Base-by-base conservation (phyloP, 805 yeast genomes). In the Wilhelminamyces savonicus region DNA sequence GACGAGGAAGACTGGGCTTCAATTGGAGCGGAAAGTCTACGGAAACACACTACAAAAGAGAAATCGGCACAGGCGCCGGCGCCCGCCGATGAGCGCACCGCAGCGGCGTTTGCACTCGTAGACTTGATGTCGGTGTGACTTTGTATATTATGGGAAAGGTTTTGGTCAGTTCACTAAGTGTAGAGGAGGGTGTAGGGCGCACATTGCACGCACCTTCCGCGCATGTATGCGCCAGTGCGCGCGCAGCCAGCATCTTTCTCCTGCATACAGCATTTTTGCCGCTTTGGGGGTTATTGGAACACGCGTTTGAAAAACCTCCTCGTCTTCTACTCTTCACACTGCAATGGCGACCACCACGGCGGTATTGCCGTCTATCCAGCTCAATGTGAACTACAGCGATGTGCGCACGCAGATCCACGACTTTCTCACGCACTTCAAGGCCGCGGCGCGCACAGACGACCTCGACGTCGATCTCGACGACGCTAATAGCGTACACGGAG, bases 1-100 rank as follows among this genome's bases (percentile, higher is more conserved):
- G 98, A 90, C 54, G 97, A 90, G 50, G 98, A 90, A 56, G 97
- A 90, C 56, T 90, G 98, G 98, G 82, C 78, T 38, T 61, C 86
- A 0, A 80, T 88, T 31, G 97, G 97, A 1, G 87, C 96, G 0
- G 79, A 73, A 22, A 62, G 74, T 24, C 60, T 86, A 32, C 61
- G 83, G 12, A 26, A 58, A 46, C 36, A 30, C 26, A 30, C 26
- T 28, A 32, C 10, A 24, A 22, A 12, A 32, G 33, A 5, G 26
- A 46, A n/a, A n/a, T n/a, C 16, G 31, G 41, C n/a, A 24, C 30
- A 21, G 19, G 8, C 8, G 19, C 6, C 6, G 19, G n/a, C 21
- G 41, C 36, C 16, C 13, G 44, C 48, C 27, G 54, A 48, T 21
- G 76, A 73, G 48, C 71, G 71, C 33, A 17, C 6, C 6, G 46